phyloP scores from a whole-genome alignment of 179 eudicot species.

The Silene noctiflora region DNA sequence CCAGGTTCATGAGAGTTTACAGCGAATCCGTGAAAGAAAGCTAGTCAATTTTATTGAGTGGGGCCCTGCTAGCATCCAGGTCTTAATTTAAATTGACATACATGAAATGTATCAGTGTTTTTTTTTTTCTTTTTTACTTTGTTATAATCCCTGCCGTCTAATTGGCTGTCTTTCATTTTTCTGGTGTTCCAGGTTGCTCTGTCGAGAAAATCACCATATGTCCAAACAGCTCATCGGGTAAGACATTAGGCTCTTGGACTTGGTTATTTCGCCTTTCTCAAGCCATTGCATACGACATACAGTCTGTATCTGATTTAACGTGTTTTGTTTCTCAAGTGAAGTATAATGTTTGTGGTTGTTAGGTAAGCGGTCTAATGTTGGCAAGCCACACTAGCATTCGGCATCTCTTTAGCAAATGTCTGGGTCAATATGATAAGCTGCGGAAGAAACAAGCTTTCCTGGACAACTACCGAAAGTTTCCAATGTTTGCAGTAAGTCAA shows the following conservation, averaged over 20 bases:
- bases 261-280: background rate
- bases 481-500: slow-evolving; percentile 90
- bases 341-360: slow-evolving; percentile 18
- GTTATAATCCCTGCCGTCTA: background rate
- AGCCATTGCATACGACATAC: background rate
- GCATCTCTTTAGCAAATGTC: slow-evolving; percentile 84
- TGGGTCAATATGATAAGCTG: slow-evolving; percentile 86
- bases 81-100: slow-evolving; percentile 7
- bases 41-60: slow-evolving; percentile 97
- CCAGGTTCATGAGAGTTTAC: slow-evolving; percentile 97
- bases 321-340: background rate
- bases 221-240: slow-evolving; percentile 96
- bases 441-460: slow-evolving; percentile 97
- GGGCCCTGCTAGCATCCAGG: slow-evolving; percentile 99
- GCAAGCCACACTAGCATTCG: slow-evolving; percentile 97
- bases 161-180: slow-evolving; percentile 6
- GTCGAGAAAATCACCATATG: slow-evolving; percentile 95
- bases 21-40: slow-evolving; percentile 96
- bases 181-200: slow-evolving; percentile 70
- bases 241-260: slow-evolving; percentile 14
- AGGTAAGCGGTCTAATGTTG: slow-evolving; percentile 98
- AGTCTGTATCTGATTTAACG: background rate
- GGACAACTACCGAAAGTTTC: slow-evolving; percentile 90
- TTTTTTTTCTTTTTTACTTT: background rate
- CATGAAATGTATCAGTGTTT: background rate